phyloP scores from a whole-genome alignment of 2,329 filamentous ascomycete genomes.

The Venturia asperata region DNA sequence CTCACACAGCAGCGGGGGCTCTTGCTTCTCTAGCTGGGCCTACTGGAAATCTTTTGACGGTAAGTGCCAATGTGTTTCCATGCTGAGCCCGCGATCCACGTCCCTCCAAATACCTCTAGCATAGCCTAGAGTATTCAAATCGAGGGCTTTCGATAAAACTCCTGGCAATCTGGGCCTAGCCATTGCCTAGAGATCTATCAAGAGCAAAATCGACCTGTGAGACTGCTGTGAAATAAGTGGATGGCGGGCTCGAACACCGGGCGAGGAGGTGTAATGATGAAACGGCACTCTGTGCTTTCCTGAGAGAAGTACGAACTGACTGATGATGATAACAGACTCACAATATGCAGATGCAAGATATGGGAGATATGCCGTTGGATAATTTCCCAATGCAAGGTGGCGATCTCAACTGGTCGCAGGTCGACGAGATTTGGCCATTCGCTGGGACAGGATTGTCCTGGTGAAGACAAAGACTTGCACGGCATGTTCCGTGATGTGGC shows the following conservation, averaged over 20 bases:
- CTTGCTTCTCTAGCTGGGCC: slow-evolving; percentile 7
- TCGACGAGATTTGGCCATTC: slow-evolving; percentile 15
- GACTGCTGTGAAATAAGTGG: no score
- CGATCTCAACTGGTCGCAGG: not conserved
- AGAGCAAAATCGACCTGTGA: no score
- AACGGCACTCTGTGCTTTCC: not conserved
- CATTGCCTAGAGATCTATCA: no score
- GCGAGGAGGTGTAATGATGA: no score
- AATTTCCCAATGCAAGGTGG: not conserved
- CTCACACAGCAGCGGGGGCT: slow-evolving; percentile 15
- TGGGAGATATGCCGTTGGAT: not conserved
- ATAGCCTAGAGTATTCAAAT: no score
- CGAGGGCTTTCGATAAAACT: no score
- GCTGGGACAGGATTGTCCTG: slow-evolving; percentile 11
- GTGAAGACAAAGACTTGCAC: not conserved
- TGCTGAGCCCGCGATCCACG: no score
- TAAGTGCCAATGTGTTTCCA: not conserved
- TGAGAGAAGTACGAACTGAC: not conserved
- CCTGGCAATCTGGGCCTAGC: no score
- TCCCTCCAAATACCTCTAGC: no score
- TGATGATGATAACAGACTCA: not conserved
- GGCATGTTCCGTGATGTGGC: not conserved
- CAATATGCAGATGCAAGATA: not conserved
- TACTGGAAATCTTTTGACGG: not conserved
- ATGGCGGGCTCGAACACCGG: no score